Evolutionary conservation across 73 alveolate species (phyloP).

Genomic region (Symbiodinium pilosum): DNA sequence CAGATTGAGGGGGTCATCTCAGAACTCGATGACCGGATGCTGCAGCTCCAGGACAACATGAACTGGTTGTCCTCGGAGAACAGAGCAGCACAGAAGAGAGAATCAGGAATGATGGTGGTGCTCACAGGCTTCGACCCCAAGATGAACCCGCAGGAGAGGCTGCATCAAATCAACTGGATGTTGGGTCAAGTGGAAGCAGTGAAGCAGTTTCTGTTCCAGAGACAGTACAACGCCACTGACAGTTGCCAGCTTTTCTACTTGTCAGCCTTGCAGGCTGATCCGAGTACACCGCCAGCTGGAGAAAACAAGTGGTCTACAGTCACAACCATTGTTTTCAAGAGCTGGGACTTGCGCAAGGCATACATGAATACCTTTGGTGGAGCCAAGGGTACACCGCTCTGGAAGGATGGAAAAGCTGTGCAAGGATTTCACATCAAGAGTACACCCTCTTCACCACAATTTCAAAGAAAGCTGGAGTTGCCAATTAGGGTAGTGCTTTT

Average conservation of each 20-base stretch:
- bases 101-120: neutral
- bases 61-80: neutral
- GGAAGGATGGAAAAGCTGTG: neutral
- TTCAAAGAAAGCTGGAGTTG: conserved; percentile 15
- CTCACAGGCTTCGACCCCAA: conserved; percentile 2
- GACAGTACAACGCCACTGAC: neutral
- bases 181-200: neutral
- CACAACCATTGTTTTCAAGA: neutral
- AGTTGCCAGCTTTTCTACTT: neutral
- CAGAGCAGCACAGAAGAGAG: neutral
- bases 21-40: neutral
- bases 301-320: neutral
- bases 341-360: conserved; percentile 13
- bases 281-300: conserved; percentile 22
- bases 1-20: neutral
- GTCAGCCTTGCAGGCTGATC: neutral
- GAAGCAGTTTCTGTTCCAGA: neutral
- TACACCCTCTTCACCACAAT: conserved; percentile 26
- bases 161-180: conserved; percentile 1
- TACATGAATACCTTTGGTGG: neutral
- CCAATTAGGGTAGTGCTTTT: conserved; percentile 10
- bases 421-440: neutral
- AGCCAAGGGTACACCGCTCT: neutral
- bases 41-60: neutral
- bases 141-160: neutral